Base-by-base conservation (phyloP, 192 early-diverging fungal species). In the Entomortierella lignicola region DNA sequence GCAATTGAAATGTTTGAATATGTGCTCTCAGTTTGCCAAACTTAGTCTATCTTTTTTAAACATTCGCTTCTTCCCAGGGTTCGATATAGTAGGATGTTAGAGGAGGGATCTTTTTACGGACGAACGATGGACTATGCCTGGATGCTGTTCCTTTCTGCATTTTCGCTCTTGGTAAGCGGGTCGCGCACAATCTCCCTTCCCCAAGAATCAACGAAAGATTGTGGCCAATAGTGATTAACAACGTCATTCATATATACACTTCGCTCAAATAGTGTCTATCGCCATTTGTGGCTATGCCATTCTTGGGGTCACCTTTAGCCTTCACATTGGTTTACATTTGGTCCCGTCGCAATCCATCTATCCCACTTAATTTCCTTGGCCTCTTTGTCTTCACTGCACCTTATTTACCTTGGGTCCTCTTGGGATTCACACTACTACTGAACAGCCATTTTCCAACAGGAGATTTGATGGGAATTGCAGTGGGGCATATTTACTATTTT, bases 401-500 rank as follows among this genome's bases (percentile, higher is more conserved):
- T 2, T 96, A 95, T 65, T 84, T 99, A 1, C 96, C 97, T 1
- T 97, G 92, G 91, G 92, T 96, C 0, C 81, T 98, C 58, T 65
- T 98, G 2, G 97, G 90, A 47, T 97, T 99, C 63, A 94, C 94
- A 0, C 63, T 93, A 11, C 56, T 98, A n/a, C 70, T 98, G 21
- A 89, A 93, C 58, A 88, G 87, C 53, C 82, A 89, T 1, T 89
- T 94, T 77, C 97, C 98, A 8, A 82, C 82, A 7, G 89, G 86
- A 1, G 96, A 98, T 82, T 68, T 96, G 31, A 77, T 92, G 48
- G 97, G 96, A 4, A 91, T 99, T 69, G 84, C 85, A 8, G 90
- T 95, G 7, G 97, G 96, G 6, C 98, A 99, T 84, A 77, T 97
- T 18, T 97, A 98, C 63, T 99, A 95, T 80, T 99, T 95, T 69